Base-by-base conservation (phyloP, 1,284 basidiomycete species). In the Apiotrichum gamsii region DNA sequence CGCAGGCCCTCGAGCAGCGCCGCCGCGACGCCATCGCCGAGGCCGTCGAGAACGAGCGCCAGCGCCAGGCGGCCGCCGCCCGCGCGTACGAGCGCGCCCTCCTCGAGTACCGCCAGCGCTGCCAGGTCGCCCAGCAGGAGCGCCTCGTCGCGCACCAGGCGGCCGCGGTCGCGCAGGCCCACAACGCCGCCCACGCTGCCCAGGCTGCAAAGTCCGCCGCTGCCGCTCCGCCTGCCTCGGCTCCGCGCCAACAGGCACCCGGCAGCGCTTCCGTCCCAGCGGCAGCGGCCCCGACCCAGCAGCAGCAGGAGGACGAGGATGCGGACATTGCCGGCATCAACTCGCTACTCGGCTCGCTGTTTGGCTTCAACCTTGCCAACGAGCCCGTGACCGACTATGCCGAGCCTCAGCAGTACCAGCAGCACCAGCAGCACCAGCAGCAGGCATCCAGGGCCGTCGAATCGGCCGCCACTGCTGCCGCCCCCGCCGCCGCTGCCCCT, bases 341-440 rank as follows among this genome's bases (percentile, higher is more conserved):
- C 58, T 48, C 54, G 32, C 36, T 66, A 11, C 58, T 70, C 33
- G 58, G 61, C 25, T 39, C 58, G 3, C 42, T 70, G 14, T 68
- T 68, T 48, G 67, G 66, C 18, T 57, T 68, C 59, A 59, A 64
- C 48, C 21, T 64, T 14, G 50, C 56, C n/a, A 44, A 33, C 31
- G 58, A 18, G 8, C 44, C 30, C 23, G 31, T 33, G 31, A 30
- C 30, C 21, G 45, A 31, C 25, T 25, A 46, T 18, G 21, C 18
- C 11, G 37, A 37, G 18, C 31, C 25, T 25, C 20, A 36, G 19
- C 33, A 43, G 29, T 11, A 46, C 39, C 40, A 44, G 24, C 31
- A 29, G 39, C 36, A 35, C 42, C 35, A 28, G 21, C 24, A 32
- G 43, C n/a, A 14, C 14, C 8, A 42, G 40, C 5, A 25, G n/a